phyloP scores from a whole-genome alignment of 805 yeast genomes.

The Starmerella powellii region DNA sequence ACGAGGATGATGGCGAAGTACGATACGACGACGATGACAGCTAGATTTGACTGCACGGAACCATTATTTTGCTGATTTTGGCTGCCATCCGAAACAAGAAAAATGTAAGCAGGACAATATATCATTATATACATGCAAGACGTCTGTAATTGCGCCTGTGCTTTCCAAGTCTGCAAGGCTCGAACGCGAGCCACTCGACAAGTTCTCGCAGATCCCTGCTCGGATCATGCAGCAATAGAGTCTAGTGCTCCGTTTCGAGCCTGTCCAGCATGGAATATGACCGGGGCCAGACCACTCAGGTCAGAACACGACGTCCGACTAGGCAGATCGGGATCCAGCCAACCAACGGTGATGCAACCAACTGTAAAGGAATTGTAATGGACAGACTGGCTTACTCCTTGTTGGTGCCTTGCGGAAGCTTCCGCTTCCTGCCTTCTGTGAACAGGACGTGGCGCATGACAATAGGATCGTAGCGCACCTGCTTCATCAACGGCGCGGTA shows the following conservation, averaged over 20 bases:
- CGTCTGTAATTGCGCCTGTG: too few relatives aligned
- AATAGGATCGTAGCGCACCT: constrained; percentile 75
- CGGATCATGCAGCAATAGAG: too few relatives aligned
- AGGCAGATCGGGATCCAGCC: too few relatives aligned
- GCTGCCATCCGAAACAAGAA: neutral
- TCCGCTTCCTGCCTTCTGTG: constrained; percentile 79
- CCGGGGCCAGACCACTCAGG: too few relatives aligned
- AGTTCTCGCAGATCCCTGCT: too few relatives aligned
- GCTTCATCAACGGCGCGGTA: constrained; percentile 64
- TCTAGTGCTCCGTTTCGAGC: too few relatives aligned
- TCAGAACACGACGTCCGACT: too few relatives aligned
- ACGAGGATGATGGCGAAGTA: constrained; percentile 29
- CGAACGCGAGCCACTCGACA: too few relatives aligned
- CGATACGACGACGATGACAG: constrained; percentile 25
- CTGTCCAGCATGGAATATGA: too few relatives aligned
- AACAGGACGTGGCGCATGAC: constrained; percentile 83
- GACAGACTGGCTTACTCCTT: constrained; percentile 18
- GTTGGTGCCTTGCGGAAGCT: constrained; percentile 32
- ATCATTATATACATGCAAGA: constrained; percentile 23
- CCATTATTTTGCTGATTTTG: neutral
- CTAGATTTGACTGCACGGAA: neutral
- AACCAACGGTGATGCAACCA: too few relatives aligned
- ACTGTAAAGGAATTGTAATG: too few relatives aligned
- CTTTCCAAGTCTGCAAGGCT: too few relatives aligned
- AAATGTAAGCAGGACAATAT: constrained; percentile 3